Conservation (phyloP, 1,284 basidiomycete genomes). For the Cutaneotrichosporon cutaneum region DNA sequence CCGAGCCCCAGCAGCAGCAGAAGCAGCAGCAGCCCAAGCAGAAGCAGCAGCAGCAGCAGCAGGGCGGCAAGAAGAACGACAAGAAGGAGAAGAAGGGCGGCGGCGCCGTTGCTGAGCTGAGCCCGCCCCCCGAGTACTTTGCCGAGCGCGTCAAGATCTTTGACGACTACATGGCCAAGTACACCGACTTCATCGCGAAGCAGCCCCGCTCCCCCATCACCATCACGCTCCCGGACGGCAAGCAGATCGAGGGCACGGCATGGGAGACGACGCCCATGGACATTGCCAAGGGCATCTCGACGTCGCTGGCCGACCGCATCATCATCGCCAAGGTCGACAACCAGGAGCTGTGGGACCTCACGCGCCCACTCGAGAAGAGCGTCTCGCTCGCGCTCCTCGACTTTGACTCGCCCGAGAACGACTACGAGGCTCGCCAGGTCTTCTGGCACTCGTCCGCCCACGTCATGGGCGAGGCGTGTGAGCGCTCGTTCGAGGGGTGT, state of each 20-base stretch:
- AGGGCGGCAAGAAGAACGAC: conserved; percentile 51
- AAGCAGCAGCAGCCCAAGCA: conserved; percentile 6
- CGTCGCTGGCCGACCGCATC: conserved; percentile 81
- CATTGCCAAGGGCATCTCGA: conserved; percentile 81
- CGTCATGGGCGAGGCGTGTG: conserved; percentile 96
- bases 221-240: conserved; percentile 85
- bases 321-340: conserved; percentile 89
- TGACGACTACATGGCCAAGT: conserved; percentile 81
- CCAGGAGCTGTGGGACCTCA: conserved; percentile 89
- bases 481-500: conserved; percentile 89
- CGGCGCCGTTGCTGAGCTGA: conserved; percentile 58
- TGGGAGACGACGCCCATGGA: conserved; percentile 98
- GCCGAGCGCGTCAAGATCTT: conserved; percentile 88
- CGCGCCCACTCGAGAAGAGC: conserved; percentile 82
- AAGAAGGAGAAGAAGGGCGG: conserved; percentile 29
- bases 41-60: conserved; percentile 12
- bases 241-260: conserved; percentile 74
- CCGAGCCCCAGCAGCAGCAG: conserved; percentile 9
- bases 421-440: conserved; percentile 85
- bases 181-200: conserved; percentile 76
- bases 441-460: conserved; percentile 99
- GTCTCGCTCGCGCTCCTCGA: conserved; percentile 83
- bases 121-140: conserved; percentile 83
- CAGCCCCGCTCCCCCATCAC: conserved; percentile 81
- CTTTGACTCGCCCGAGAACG: conserved; percentile 78